Evolutionary conservation across 768 basidiomycete genomes (phyloP).

Genomic region (Mycena polygramma): DNA sequence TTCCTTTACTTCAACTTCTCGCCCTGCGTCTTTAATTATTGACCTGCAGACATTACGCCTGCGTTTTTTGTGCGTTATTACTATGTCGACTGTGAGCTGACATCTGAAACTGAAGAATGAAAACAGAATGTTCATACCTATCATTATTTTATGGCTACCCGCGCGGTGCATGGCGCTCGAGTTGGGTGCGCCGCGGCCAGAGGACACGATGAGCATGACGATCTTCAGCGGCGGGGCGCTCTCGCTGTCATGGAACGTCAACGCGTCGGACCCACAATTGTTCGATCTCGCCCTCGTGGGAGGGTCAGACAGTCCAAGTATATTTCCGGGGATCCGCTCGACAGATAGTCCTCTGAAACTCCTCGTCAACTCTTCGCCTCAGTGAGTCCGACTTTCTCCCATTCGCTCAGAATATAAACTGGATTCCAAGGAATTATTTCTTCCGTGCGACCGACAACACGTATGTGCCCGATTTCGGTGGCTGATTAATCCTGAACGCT

Average conservation of each 20-base stretch:
- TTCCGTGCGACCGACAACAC: conserved; percentile 22
- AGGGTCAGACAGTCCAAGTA: background rate
- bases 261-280: conserved; percentile 5
- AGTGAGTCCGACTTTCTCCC: conserved; percentile 5
- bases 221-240: conserved; percentile 16
- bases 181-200: conserved; percentile 1
- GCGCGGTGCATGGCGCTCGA: conserved; percentile 2
- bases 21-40: conserved; percentile 13
- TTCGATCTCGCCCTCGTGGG: conserved; percentile 24
- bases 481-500: background rate
- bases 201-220: conserved; percentile 19
- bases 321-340: conserved; percentile 9
- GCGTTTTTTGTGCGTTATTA: conserved; percentile 8
- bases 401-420: background rate
- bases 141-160: conserved; percentile 16
- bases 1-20: conserved; percentile 1
- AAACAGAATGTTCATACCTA: conserved; percentile 1
- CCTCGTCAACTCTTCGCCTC: background rate
- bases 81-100: background rate
- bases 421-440: conserved; percentile 14
- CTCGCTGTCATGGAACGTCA: conserved; percentile 17
- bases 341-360: background rate
- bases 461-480: background rate
- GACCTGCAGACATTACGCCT: background rate
- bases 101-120: background rate